These are phyloP conservation scores for Paecilomyces sp. DNA, from an alignment of 2,329 filamentous ascomycete species.

Conservation along the genomic window DNA sequence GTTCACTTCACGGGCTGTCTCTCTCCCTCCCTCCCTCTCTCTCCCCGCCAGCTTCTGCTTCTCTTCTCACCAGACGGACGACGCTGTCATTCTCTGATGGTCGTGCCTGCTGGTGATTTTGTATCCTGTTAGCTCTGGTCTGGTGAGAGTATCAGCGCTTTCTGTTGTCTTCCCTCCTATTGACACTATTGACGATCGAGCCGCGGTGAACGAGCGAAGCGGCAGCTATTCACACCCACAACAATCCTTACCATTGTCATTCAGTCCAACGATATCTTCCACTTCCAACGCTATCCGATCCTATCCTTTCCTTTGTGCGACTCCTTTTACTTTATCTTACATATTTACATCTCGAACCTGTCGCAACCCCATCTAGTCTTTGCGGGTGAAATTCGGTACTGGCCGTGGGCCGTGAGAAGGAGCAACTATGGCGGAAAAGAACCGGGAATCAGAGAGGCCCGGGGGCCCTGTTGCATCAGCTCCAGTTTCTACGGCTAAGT, in stretches of 20 bases:
- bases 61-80: neutral
- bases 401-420: neutral
- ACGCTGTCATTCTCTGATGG: neutral
- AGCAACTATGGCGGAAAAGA: conserved; percentile 15
- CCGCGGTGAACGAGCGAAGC: neutral
- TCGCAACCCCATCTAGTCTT: neutral
- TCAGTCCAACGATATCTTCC: neutral
- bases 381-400: neutral
- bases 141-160: neutral
- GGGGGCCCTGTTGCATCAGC: conserved; percentile 5
- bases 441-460: conserved; percentile 10
- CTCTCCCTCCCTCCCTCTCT: neutral
- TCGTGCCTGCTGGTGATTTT: neutral
- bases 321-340: neutral
- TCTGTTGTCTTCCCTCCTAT: neutral
- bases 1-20: neutral
- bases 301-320: neutral
- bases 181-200: neutral
- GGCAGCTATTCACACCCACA: neutral
- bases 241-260: neutral
- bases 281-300: neutral
- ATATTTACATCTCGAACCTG: neutral
- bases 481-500: neutral
- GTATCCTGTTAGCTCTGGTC: neutral
- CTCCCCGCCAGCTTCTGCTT: neutral